Base-by-base conservation (phyloP, 108 stramenopile species). In the Cyclotella cryptica region DNA sequence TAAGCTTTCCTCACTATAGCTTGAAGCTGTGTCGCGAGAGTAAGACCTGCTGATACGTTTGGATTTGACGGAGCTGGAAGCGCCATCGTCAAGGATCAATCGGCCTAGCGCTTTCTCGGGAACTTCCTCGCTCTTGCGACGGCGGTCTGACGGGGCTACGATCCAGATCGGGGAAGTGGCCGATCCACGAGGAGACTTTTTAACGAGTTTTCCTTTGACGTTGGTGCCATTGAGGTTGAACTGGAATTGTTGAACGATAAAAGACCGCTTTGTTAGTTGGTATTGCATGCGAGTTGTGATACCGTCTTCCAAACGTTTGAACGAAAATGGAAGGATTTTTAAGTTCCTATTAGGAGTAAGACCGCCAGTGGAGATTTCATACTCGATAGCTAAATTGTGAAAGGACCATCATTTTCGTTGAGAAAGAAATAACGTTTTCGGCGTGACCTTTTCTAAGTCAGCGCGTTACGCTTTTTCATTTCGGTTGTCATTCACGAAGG, bases 121-220 rank as follows among this genome's bases (percentile, higher is more conserved):
- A 30, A 80, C 59, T 39, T 80, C 72, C 30, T 80, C 79, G 66
- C 69, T 74, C 53, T 69, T 80, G 40, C 79, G 79, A 14, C 72
- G 72, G 51, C 79, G 72, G 63, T 74, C 79, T 5, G 58, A 51
- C 5, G 78, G 79, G 46, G 72, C 64, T 41, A 80, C 72, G 18
- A 80, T 68, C 79, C 79, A 80, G 39, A 66, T 24, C 18, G 71
- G 71, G 5, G 71, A 57, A 49, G 54, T 63, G 53, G 51, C 65
- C 44, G 67, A 43, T 21, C 72, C 28, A 24, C 53, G 17, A n/a
- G 39, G 28, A 46, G 72, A 62, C 67, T 80, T 80, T 53, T 62
- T 67, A 47, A 35, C 28, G 67, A 80, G 72, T 45, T 74, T 73
- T 10, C 79, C 79, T 46, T 72, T 80, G 18, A 72, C 79, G 59